Base-by-base conservation (phyloP, 371 early-diverging fungal genomes). In the Coemansia sp. region DNA sequence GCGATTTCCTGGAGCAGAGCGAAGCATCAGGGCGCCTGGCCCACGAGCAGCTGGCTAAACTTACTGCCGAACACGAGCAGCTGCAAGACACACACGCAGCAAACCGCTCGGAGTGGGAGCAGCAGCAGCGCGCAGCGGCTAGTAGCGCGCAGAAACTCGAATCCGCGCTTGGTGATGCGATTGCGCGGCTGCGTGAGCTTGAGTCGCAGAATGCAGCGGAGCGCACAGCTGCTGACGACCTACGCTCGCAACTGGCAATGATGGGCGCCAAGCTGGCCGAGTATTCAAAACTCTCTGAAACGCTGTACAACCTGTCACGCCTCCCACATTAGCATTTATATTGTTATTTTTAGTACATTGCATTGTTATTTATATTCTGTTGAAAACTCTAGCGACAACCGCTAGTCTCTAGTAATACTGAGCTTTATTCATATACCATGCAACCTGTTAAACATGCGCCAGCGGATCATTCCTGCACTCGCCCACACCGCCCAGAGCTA, bases 181-280 rank as follows among this genome's bases (percentile, higher is more conserved):
- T 74, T 2, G 47, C 66, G 2, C 10, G 75, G 7, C 42, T 74
- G 18, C 58, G 71, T 0, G 62, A 52, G 14, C 50, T 69, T 2
- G 75, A 74, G 43, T 33, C 66, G 11, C 62, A 58, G 47, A 32
- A 49, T 1, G 48, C 61, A 6, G 46, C 54, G 1, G 74, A 74
- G n/a, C 57, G 55, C 3, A 40, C 53, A 2, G 37, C 38, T 1
- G 36, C 14, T 12, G 66, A 61, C n/a, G 63, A 65, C 43, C 49
- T 66, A 36, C 44, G 62, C 4, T 40, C 43, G 0, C 61, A 61
- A 43, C 57, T 47, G 32, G 36, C 43, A 0, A 50, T 50, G 0
- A 69, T 69, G 66, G 33, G 44, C 6, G 42, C 61, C 4, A 64
- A 55, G 2, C 62, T 74, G 0, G 44, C 58, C 12, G 70, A 74